Percentiles rank a stretch among this genome's conserved stretches.
Evolutionary conservation across 768 basidiomycete genomes (phyloP).

Genomic region (Boletus subcaerulescens): DNA sequence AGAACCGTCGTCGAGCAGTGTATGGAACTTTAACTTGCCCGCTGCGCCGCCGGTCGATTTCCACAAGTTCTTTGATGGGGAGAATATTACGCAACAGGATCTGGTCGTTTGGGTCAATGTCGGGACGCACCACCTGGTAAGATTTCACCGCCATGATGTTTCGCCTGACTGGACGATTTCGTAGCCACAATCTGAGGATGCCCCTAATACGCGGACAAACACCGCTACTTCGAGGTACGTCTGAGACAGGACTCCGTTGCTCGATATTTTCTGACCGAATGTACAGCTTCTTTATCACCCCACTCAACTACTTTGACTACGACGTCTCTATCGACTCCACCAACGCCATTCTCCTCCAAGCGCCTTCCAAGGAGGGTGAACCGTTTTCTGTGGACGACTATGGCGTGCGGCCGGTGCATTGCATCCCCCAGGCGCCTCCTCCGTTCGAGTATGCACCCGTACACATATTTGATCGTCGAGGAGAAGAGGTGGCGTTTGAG

Average conservation of each 20-base stretch:
- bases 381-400: conserved; percentile 49
- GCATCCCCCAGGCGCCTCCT: conserved; percentile 36
- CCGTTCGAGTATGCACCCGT: conserved; percentile 40
- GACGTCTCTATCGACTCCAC: conserved; percentile 58
- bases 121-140: conserved; percentile 62
- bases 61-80: conserved; percentile 61
- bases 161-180: neutral
- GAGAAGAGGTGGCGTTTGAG: conserved; percentile 26
- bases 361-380: conserved; percentile 37
- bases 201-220: conserved; percentile 58
- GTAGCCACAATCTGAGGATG: conserved; percentile 62
- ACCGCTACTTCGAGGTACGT: conserved; percentile 51
- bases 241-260: neutral
- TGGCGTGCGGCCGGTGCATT: conserved; percentile 44
- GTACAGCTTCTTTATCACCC: conserved; percentile 52
- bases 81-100: conserved; percentile 62
- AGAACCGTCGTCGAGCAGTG: conserved; percentile 53
- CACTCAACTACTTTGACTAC: conserved; percentile 63
- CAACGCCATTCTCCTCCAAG: conserved; percentile 49
- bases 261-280: neutral
- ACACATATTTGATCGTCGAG: conserved; percentile 35
- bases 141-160: neutral
- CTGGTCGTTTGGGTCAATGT: conserved; percentile 65
- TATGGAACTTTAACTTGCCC: conserved; percentile 65
- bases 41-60: conserved; percentile 55